Evolutionary conservation across 192 early-diverging fungal species (phyloP), one percentile per base, ranked within the genome.

Genomic region (Spizellomyces sp.): DNA sequence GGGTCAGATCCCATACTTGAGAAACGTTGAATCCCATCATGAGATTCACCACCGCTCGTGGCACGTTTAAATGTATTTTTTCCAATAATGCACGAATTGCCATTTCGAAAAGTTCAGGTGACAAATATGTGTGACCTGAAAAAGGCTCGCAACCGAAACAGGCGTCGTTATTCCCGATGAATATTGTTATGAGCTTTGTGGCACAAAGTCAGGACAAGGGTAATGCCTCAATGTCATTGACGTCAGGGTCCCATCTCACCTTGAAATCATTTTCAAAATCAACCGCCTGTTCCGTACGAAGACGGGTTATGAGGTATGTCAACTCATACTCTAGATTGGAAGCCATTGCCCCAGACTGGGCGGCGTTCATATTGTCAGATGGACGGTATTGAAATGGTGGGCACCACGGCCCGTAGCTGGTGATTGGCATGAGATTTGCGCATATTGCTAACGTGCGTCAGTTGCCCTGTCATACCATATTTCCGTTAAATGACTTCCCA

Each of bases 161-260:
- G 10, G 81, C 65, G 65, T 89, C 87, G 65, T 89, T 89, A 7
- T 75, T 83, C 44, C 85, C 85, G 45, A 89, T 82, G 67, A 89
- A 87, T 4, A 89, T 54, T 9, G 75, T 86, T 1, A 87, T 15
- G 44, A 84, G 73, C 76, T 87, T 47, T 15, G n/a, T n/a, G 22
- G 15, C 5, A 15, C 15, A 64, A 45, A 45, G 21, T 36, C 46
- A 54, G 64, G 41, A 43, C 44, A 12, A 5, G 70, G 36, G 62
- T 8, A 42, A 12, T 52, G 54, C 27, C 3, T n/a, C 10, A 42
- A 54, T 48, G n/a, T 6, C 15, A n/a, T 27, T 48, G 27, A 36
- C 27, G 27, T 36, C 27, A 36, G 27, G 3, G 1, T 36, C 27
- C n/a, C 43, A 41, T 41, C 48, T 14, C 44, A 77, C 76, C 65